Base-by-base conservation (phyloP, 2,329 filamentous ascomycete species). In the Xylariaceae sp. region DNA sequence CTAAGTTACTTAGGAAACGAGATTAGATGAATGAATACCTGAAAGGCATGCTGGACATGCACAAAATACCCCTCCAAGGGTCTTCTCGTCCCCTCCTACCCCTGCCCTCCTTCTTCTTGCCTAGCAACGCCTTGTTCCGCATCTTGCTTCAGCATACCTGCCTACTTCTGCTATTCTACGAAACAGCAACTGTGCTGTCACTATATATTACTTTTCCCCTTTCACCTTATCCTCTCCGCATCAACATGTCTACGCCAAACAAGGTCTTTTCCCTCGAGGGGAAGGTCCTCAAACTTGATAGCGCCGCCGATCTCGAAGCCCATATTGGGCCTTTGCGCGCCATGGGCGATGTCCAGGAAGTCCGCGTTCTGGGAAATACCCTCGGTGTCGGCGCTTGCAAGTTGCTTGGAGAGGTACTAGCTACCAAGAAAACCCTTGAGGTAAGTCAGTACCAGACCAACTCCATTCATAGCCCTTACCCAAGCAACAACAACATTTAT, bases 241-340 rank as follows among this genome's bases (percentile, higher is more conserved):
- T 11, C 39, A 61, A 63, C 49, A 82, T 77, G 77, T 69, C 73
- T 24, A 38, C 49, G n/a, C 33, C 69, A 19, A 61, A 66, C 42
- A 89, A 86, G 64, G 64, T 88, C 60, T 97, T 96, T 71, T 90
- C 89, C 55, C 81, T 97, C 53, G 87, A 95, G 67, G 89, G 87
- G 66, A 93, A 86, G 72, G 85, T 85, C 59, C 79, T 97, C 57
- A 96, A 95, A 75, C 86, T 98, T 61, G 84, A 94, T 71, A 88
- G 84, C 31, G 88, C 87, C 38, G 85, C 81, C 51, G 89, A 97
- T 65, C 78, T 97, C 47, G 86, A 93, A 65, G 73, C 86, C 52
- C 84, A 96, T 65, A 87, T 96, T 59, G 78, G 83, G 54, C 76
- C 79, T 37, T 79, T 98, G 47, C 73, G 79, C 49, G 78, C 81